Conservation (phyloP, 2,329 filamentous ascomycete genomes). For the Thermothelomyces thermophilus region DNA sequence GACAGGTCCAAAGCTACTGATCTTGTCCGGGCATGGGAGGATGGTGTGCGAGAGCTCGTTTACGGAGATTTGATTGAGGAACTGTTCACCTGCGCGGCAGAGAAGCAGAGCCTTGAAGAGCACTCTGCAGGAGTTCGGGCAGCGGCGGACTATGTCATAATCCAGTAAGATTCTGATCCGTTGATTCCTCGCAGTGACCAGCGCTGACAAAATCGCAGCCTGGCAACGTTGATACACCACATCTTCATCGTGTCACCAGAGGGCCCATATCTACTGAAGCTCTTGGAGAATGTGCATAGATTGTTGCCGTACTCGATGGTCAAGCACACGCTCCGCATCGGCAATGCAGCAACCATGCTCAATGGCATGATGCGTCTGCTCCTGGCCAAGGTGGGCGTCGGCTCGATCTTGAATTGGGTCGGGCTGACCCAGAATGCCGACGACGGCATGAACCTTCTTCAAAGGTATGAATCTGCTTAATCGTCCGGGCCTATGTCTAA, state of each 20-base stretch:
- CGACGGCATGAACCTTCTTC: conserved; percentile 75
- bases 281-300: conserved; percentile 63
- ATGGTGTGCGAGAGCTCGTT: conserved; percentile 58
- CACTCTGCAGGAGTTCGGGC: conserved; percentile 57
- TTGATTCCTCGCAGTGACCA: neutral
- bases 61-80: conserved; percentile 63
- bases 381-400: conserved; percentile 70
- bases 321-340: conserved; percentile 65
- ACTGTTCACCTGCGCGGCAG: conserved; percentile 53
- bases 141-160: conserved; percentile 58
- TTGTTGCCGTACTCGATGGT: conserved; percentile 66
- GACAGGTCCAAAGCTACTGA: conserved; percentile 54
- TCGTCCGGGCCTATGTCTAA: conserved; percentile 9
- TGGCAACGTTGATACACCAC: conserved; percentile 69
- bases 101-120: conserved; percentile 56
- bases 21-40: conserved; percentile 58
- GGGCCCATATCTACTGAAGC: conserved; percentile 64
- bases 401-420: conserved; percentile 71
- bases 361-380: conserved; percentile 65
- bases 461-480: conserved; percentile 36
- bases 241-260: conserved; percentile 67
- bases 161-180: conserved; percentile 50
- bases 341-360: conserved; percentile 78
- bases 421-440: conserved; percentile 64
- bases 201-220: conserved; percentile 36